A percentile compares a stretch with the other conserved stretches of the same genome.
Evolutionary conservation across 805 yeast genomes (phyloP).

Genomic region (Saccharomycopsis microspora): DNA sequence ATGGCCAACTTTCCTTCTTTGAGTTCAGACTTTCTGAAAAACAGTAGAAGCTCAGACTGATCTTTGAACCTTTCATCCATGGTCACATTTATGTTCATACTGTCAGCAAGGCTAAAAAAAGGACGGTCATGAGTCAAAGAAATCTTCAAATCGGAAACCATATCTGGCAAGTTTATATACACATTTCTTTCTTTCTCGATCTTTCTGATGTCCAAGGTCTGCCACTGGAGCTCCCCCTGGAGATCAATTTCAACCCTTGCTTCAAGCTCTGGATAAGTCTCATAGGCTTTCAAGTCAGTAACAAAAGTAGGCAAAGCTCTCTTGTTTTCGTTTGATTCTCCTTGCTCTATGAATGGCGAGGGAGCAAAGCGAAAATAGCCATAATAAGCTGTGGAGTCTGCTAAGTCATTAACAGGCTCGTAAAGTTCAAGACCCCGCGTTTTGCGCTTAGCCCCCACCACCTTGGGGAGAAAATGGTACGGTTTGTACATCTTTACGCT

Average conservation of each 20-base stretch:
- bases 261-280: constrained; percentile 38
- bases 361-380: constrained; percentile 35
- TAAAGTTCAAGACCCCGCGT: neutral
- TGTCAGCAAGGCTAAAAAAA: constrained; percentile 18
- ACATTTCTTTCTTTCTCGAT: constrained; percentile 33
- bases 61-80: neutral
- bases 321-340: neutral
- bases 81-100: neutral
- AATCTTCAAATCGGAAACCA: constrained; percentile 33
- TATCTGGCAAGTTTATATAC: constrained; percentile 29
- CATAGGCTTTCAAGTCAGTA: constrained; percentile 15
- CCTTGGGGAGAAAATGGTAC: neutral
- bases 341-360: constrained; percentile 22
- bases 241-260: constrained; percentile 34
- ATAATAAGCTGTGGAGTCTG: constrained; percentile 19
- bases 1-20: constrained; percentile 1
- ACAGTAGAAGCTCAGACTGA: neutral
- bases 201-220: constrained; percentile 29
- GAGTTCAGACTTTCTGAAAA: neutral
- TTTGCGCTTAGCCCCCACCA: too few species aligned
- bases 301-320: neutral
- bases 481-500: neutral
- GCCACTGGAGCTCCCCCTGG: constrained; percentile 25
- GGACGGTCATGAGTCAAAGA: constrained; percentile 27
- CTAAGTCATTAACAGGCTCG: constrained; percentile 13